Conservation (phyloP, 805 yeast species). For the Teunomyces gatunensis region DNA sequence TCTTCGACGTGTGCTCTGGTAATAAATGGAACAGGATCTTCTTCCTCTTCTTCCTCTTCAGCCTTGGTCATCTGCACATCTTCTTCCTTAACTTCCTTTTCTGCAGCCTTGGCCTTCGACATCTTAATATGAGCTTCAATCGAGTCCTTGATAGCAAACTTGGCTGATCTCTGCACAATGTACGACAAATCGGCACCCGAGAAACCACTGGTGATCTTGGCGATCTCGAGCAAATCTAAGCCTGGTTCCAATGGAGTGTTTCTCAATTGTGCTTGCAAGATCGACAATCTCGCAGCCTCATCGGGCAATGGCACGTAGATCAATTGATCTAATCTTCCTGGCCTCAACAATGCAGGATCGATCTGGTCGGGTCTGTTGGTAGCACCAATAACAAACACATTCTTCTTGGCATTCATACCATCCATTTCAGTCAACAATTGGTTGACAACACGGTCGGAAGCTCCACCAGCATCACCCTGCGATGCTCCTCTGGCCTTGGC, state of each 20-base stretch:
- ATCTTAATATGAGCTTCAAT: conserved; percentile 68
- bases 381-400: conserved; percentile 98
- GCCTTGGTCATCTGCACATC: conserved; percentile 49
- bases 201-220: conserved; percentile 94
- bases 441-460: conserved; percentile 93
- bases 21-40: conserved; percentile 94
- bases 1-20: conserved; percentile 94
- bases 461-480: conserved; percentile 91
- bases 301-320: conserved; percentile 98
- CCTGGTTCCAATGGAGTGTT: conserved; percentile 99
- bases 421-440: conserved; percentile 98
- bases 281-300: conserved; percentile 88
- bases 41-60: conserved; percentile 60
- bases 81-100: conserved; percentile 35
- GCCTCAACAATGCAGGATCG: conserved; percentile 97
- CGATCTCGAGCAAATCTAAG: conserved; percentile 80
- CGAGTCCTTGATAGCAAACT: conserved; percentile 96
- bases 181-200: conserved; percentile 98
- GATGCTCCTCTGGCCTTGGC: conserved; percentile 94
- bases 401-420: conserved; percentile 99
- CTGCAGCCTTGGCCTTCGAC: conserved; percentile 40
- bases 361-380: conserved; percentile 99
- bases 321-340: conserved; percentile 98
- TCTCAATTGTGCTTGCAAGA: conserved; percentile 92
- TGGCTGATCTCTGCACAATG: conserved; percentile 98